Evolutionary conservation across 139 green algal genomes (phyloP), one percentile per base, ranked within the genome.

Genomic region (Chlorella sp.): DNA sequence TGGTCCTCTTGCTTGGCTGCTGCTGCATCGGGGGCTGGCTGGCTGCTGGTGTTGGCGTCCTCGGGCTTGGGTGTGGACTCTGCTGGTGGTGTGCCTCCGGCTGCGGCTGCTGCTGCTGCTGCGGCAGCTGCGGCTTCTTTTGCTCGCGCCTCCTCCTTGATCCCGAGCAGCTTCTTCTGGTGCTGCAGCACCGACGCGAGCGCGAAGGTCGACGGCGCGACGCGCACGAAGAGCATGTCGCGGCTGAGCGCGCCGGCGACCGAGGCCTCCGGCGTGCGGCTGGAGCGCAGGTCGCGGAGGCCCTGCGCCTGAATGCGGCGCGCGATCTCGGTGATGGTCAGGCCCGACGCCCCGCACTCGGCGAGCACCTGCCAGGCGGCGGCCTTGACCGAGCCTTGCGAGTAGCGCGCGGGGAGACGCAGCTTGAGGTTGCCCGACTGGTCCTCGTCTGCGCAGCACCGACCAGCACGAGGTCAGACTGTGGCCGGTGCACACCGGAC

Each of bases 351-450:
- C 0, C 89, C 92, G 5, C 72, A 79, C 49, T 89, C 85, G 17
- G 85, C 70, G 72, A 97, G 83, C 68, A 95, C 88, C 78, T 89
- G 77, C 91, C 91, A 97, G 10, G 89, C 88, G 1, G 91, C 92
- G 6, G 83, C 91, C 85, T 97, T 97, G 32, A 95, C 85, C 1
- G 89, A 91, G 49, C 88, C 88, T 0, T 72, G 55, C 2, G 62
- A 74, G 31, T 93, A 87, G 55, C 90, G 83, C 2, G 76, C 49
- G 2, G 93, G 93, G 74, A 93, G 78, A 30, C 78, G 71, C 70
- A 97, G 83, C 73, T 86, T 86, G 5, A 94, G 67, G 5, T 35
- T 67, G 3, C 82, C 84, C 63, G 61, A 24, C 23, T 35, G 61
- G 61, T 35, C 3, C 42, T 55, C 42, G 17, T 55, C 42, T 55